Evolutionary conservation across 2,329 filamentous ascomycete species (phyloP).

Genomic region (Alternaria viburni): DNA sequence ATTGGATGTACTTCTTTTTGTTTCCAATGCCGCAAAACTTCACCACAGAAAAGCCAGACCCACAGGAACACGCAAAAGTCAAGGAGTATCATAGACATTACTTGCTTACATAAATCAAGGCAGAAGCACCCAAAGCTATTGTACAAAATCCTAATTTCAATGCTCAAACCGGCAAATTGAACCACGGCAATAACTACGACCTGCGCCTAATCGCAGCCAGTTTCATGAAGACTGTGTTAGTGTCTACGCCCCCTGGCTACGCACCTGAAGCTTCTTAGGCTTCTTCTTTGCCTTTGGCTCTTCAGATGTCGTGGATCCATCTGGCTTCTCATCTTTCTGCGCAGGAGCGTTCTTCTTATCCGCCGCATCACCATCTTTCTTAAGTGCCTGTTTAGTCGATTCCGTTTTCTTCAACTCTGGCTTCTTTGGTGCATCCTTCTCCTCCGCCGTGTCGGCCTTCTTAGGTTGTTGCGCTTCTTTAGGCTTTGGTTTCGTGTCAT

Average conservation of each 20-base stretch:
- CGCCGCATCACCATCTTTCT: conserved; percentile 8
- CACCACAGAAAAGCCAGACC: not conserved
- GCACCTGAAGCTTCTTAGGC: conserved; percentile 47
- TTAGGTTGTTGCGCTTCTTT: conserved; percentile 15
- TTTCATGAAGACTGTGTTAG: conserved; percentile 12
- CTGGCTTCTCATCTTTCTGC: conserved; percentile 5
- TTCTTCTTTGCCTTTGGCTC: conserved; percentile 43
- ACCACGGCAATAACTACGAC: not conserved
- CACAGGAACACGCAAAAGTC: not conserved
- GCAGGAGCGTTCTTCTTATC: conserved; percentile 1
- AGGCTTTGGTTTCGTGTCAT: conserved; percentile 18
- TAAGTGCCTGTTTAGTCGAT: conserved; percentile 3
- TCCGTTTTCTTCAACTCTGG: not conserved
- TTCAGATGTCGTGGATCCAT: not conserved
- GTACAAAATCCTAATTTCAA: not conserved
- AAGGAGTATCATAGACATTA: not conserved
- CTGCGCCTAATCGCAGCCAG: not conserved
- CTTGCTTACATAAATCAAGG: not conserved
- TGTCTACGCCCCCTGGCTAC: conserved; percentile 20
- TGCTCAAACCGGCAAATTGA: not conserved
- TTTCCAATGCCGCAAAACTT: not conserved
- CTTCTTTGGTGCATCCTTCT: conserved; percentile 4
- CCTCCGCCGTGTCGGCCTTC: not conserved
- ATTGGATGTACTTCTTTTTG: not conserved
- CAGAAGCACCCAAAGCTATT: not conserved